phyloP scores from a whole-genome alignment of 2,329 filamentous ascomycete species.

The Akanthomyces uredinophilus region DNA sequence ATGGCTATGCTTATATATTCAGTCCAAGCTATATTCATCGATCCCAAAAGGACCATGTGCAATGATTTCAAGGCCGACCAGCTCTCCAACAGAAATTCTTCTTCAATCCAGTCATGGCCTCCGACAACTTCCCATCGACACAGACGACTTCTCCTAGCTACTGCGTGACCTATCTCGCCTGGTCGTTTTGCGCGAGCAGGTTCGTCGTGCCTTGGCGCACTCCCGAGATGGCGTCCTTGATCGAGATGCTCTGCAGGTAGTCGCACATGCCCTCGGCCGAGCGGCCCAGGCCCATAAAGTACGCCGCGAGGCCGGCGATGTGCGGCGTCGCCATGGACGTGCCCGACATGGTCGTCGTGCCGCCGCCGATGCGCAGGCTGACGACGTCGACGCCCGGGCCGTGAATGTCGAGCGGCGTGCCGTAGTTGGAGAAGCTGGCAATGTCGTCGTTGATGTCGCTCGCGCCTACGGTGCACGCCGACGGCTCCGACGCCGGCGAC shows the following conservation, averaged over 20 bases:
- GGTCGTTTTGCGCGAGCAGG: constrained; percentile 9
- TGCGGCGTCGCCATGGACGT: constrained; percentile 44
- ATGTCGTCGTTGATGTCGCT: constrained; percentile 27
- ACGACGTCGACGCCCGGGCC: not conserved
- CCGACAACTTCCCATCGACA: not conserved
- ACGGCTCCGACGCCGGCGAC: constrained; percentile 19
- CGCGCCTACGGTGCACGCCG: constrained; percentile 21
- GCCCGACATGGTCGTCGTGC: constrained; percentile 31
- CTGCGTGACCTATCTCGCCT: not conserved
- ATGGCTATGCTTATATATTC: too few species aligned
- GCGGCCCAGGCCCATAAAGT: constrained; percentile 5
- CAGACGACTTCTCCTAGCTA: not conserved
- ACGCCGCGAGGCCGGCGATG: constrained; percentile 32
- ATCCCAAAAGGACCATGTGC: not conserved
- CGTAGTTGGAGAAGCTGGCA: constrained; percentile 38
- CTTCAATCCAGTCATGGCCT: not conserved
- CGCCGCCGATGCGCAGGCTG: not conserved
- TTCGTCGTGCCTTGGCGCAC: not conserved
- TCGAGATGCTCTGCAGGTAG: not conserved
- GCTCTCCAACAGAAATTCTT: not conserved
- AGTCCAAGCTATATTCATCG: too few species aligned
- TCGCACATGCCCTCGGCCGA: not conserved
- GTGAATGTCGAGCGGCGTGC: constrained; percentile 48
- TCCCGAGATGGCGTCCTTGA: not conserved
- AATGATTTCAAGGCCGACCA: not conserved